Percentiles rank a stretch among this genome's conserved stretches.
Evolutionary conservation across 441 rosid species (phyloP).

Genomic region (Adansonia gregorii): DNA sequence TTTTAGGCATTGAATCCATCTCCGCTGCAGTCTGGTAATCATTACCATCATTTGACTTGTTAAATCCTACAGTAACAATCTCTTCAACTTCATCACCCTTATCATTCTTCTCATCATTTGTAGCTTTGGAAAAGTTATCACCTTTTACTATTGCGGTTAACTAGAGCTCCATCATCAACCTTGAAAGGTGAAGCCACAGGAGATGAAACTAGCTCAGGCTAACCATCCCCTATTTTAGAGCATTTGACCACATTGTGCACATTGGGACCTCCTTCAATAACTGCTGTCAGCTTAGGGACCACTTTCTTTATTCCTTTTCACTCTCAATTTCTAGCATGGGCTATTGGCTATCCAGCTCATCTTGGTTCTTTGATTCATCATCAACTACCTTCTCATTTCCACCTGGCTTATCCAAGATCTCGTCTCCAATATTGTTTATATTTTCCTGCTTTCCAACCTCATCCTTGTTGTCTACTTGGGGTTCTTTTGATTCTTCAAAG

Average conservation of each 20-base stretch:
- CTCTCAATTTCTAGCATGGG: conserved; percentile 48
- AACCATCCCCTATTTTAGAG: conserved; percentile 62
- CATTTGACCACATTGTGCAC: conserved; percentile 42
- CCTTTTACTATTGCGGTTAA: conserved; percentile 45
- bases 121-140: conserved; percentile 51
- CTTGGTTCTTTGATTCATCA: conserved; percentile 54
- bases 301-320: conserved; percentile 92
- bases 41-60: conserved; percentile 49
- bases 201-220: conserved; percentile 47
- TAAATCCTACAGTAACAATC: conserved; percentile 52
- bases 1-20: conserved; percentile 48
- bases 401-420: conserved; percentile 51
- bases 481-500: conserved; percentile 56
- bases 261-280: conserved; percentile 54
- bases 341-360: conserved; percentile 55
- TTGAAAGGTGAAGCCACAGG: conserved; percentile 72
- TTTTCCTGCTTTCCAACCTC: conserved; percentile 52
- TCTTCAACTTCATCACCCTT: conserved; percentile 63
- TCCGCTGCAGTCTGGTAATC: conserved; percentile 45
- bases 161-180: conserved; percentile 52
- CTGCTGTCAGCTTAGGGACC: conserved; percentile 52
- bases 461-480: conserved; percentile 42
- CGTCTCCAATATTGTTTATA: conserved; percentile 48
- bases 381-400: conserved; percentile 47
- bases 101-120: conserved; percentile 66